phyloP scores from a whole-genome alignment of 2,329 filamentous ascomycete species.

The Cryphonectria japonica region DNA sequence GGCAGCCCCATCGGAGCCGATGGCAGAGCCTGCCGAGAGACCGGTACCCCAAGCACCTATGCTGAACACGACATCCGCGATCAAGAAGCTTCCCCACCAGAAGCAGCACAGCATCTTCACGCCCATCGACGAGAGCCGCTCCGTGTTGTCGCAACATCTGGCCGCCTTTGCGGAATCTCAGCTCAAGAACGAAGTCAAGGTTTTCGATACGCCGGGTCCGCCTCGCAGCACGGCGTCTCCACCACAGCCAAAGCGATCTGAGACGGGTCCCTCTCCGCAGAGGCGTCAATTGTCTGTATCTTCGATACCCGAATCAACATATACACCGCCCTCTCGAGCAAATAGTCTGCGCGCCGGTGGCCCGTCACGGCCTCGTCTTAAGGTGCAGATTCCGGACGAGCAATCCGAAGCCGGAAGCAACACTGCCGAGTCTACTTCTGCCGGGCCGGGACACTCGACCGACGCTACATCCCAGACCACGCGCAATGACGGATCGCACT shows the following conservation, averaged over 20 bases:
- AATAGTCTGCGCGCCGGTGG: constrained; percentile 73
- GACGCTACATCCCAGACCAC: constrained; percentile 61
- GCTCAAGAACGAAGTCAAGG: constrained; percentile 46
- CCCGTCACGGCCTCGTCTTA: constrained; percentile 75
- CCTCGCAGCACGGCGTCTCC: constrained; percentile 60
- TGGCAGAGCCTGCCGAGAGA: constrained; percentile 48
- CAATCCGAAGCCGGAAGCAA: constrained; percentile 72
- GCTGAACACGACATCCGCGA: constrained; percentile 54
- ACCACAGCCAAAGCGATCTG: constrained; percentile 53
- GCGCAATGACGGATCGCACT: constrained; percentile 59
- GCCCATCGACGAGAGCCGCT: constrained; percentile 90
- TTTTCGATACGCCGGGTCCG: constrained; percentile 64
- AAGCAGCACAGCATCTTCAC: constrained; percentile 96
- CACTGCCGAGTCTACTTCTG: constrained; percentile 71
- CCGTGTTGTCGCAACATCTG: constrained; percentile 83
- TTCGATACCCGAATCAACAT: constrained; percentile 65
- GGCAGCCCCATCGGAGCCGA: constrained; percentile 55
- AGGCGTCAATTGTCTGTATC: constrained; percentile 59
- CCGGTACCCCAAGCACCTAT: constrained; percentile 46
- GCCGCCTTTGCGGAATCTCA: constrained; percentile 64
- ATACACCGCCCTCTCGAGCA: constrained; percentile 75
- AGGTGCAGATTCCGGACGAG: constrained; percentile 93
- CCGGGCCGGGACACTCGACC: constrained; percentile 57
- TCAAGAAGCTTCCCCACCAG: constrained; percentile 70
- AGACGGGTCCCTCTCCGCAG: constrained; percentile 54